phyloP scores from a whole-genome alignment of 305 asterid genomes.

The Fraxinus greggii region DNA sequence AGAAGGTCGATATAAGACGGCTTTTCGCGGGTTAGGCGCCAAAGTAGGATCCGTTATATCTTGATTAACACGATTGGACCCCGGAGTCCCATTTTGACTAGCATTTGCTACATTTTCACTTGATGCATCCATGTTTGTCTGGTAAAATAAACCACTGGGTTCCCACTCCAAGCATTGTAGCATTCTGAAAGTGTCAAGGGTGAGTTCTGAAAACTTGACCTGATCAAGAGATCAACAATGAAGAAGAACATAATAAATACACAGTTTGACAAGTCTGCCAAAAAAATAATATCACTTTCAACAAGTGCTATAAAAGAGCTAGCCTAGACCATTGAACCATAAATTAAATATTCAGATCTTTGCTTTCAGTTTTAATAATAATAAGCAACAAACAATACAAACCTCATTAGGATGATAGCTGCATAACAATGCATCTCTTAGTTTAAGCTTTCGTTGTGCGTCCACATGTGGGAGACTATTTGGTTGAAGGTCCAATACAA shows the following conservation, averaged over 20 bases:
- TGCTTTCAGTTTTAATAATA: background rate
- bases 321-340: background rate
- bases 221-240: slow-evolving; percentile 35
- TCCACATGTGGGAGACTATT: slow-evolving; percentile 62
- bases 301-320: background rate
- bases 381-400: slow-evolving; percentile 24
- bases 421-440: slow-evolving; percentile 84
- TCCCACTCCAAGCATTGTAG: slow-evolving; percentile 96
- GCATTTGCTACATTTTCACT: slow-evolving; percentile 55
- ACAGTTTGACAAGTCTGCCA: slow-evolving; percentile 11
- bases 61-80: slow-evolving; percentile 69
- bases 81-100: slow-evolving; percentile 78
- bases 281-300: slow-evolving; percentile 19
- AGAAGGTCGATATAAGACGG: slow-evolving; percentile 81
- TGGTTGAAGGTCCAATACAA: slow-evolving; percentile 79
- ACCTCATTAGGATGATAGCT: slow-evolving; percentile 96
- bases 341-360: background rate
- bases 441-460: slow-evolving; percentile 67
- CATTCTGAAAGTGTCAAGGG: slow-evolving; percentile 85
- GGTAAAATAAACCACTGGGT: slow-evolving; percentile 93
- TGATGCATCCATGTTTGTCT: slow-evolving; percentile 48
- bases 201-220: slow-evolving; percentile 93
- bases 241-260: slow-evolving; percentile 17
- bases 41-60: slow-evolving; percentile 90
- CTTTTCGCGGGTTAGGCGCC: slow-evolving; percentile 90